A percentile compares a stretch with the other conserved stretches of the same genome.
These are phyloP conservation scores for Aspergillus persii DNA, from an alignment of 2,329 filamentous ascomycete genomes.

Conservation along the genomic window DNA sequence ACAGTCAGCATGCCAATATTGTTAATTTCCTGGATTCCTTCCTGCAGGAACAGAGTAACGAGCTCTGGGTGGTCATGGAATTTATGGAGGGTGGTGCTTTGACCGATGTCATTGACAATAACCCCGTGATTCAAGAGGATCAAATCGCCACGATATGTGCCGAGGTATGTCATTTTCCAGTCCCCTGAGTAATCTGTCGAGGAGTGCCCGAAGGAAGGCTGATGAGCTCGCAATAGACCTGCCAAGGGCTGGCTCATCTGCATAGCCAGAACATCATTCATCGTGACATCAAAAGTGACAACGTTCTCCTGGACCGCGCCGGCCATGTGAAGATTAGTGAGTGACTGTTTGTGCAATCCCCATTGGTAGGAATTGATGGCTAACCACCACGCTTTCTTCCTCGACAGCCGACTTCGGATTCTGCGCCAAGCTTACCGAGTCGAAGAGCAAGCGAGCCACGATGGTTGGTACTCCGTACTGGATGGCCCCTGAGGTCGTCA, in stretches of 20 bases:
- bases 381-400: slow-evolving; percentile 21
- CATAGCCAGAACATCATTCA: slow-evolving; percentile 97
- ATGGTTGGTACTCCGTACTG: slow-evolving; percentile 99
- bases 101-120: slow-evolving; percentile 99
- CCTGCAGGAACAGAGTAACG: slow-evolving; percentile 86
- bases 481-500: slow-evolving; percentile 99
- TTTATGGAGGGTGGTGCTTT: slow-evolving; percentile 98
- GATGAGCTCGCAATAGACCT: slow-evolving; percentile 64
- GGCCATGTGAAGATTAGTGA: slow-evolving; percentile 97
- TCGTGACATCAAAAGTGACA: slow-evolving; percentile 99
- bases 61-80: slow-evolving; percentile 99
- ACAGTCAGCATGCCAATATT: slow-evolving; percentile 96
- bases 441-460: slow-evolving; percentile 93
- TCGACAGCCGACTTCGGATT: slow-evolving; percentile 93
- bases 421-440: slow-evolving; percentile 96
- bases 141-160: slow-evolving; percentile 97
- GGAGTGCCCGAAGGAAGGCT: slow-evolving; percentile 4
- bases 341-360: slow-evolving; percentile 38
- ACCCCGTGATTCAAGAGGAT: slow-evolving; percentile 87
- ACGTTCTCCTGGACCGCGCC: slow-evolving; percentile 88
- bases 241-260: slow-evolving; percentile 88
- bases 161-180: slow-evolving; percentile 64
- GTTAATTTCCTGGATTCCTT: slow-evolving; percentile 98
- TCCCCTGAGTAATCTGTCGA: neutral
- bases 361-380: neutral